Evolutionary conservation across 805 yeast species (phyloP), one percentile per base, ranked within the genome.

Genomic region (Spathaspora girioi): DNA sequence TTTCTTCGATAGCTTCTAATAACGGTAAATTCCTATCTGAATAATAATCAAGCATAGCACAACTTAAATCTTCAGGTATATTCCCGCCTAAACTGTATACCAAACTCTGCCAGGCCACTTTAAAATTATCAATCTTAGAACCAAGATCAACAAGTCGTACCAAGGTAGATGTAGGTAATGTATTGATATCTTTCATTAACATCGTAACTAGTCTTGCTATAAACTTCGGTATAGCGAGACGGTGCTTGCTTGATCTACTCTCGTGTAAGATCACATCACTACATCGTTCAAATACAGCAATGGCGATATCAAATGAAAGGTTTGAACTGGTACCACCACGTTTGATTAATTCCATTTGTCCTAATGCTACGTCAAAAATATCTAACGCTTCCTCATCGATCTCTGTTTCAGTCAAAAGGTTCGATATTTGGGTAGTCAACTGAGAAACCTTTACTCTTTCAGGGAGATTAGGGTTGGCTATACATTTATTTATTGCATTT

Each of bases 91-190:
- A 18, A 6, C 15, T 27, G 64, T 53, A 49, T 3, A 49, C 49
- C 20, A 59, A 49, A 26, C 48, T 50, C 6, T 38, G 19, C 27
- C 47, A 31, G 1, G 46, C 53, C 2, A 42, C 14, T 29, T 42
- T 45, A n/a, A 49, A 43, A 31, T 43, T 41, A 9, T 45, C 45
- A 23, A 57, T n/a, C 29, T 49, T 49, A 2, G 67, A 50, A 2
- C 68, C 73, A 49, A 73, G 54, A 7, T 64, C 68, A 5, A 68
- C 60, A 0, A 71, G 54, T 27, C 58, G 56, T 1, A 65, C 67
- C 43, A 69, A 54, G 3, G 63, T 49, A 15, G 51, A 50, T 1
- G 63, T 48, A 2, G 70, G 59, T 4, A 63, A 19, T 2, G 40
- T 45, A 10, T 50, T 19, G 4, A 52, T 38, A 8, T 56, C 47